phyloP scores from a whole-genome alignment of 371 early-diverging fungal species.

The Mortierella sp. region DNA sequence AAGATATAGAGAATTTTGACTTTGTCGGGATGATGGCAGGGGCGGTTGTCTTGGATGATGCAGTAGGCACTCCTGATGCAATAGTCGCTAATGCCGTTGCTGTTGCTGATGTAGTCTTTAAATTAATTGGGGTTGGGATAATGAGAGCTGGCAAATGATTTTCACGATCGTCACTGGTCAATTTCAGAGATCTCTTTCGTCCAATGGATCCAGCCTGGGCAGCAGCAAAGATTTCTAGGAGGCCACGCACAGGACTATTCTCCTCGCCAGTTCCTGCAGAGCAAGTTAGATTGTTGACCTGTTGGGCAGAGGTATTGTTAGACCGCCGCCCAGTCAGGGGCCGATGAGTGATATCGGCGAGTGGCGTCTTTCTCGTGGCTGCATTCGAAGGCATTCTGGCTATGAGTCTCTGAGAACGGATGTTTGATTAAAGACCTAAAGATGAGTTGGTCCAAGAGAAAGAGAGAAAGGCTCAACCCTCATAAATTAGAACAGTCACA shows the following conservation, averaged over 20 bases:
- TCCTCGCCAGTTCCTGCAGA: slow-evolving; percentile 30
- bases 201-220: slow-evolving; percentile 36
- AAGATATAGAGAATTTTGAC: slow-evolving; percentile 20
- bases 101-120: slow-evolving; percentile 5
- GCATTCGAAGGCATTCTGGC: slow-evolving; percentile 25
- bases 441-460: neutral
- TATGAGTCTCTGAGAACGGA: neutral
- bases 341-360: slow-evolving; percentile 47
- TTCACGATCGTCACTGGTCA: slow-evolving; percentile 28
- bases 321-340: slow-evolving; percentile 24
- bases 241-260: slow-evolving; percentile 32
- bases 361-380: slow-evolving; percentile 24
- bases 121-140: neutral
- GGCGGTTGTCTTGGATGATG: neutral
- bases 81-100: neutral
- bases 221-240: slow-evolving; percentile 51
- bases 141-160: neutral
- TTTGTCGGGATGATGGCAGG: slow-evolving; percentile 10
- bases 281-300: slow-evolving; percentile 22
- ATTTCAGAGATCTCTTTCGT: slow-evolving; percentile 46
- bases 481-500: too few species aligned
- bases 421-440: too few species aligned
- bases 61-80: neutral
- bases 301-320: slow-evolving; percentile 21
- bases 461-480: neutral